Conservation (phyloP, 768 basidiomycete genomes). For the Leccinum obscurum region DNA sequence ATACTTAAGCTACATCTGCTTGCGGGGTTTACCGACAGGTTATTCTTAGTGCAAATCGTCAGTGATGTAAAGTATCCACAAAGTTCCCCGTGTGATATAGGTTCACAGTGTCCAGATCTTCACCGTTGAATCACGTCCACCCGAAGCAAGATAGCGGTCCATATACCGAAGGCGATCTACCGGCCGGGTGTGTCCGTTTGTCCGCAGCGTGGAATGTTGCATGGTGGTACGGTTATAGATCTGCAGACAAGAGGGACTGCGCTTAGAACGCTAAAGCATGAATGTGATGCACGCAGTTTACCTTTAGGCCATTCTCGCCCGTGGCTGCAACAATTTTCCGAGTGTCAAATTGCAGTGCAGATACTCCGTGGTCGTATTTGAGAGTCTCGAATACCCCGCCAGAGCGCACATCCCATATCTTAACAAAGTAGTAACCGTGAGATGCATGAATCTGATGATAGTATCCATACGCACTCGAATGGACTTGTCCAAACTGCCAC, state of each 20-base stretch:
- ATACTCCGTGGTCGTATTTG: conserved; percentile 87
- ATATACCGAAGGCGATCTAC: conserved; percentile 90
- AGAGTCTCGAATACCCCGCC: conserved; percentile 88
- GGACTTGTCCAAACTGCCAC: conserved; percentile 92
- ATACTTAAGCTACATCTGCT: conserved; percentile 17
- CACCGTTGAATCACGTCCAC: conserved; percentile 80
- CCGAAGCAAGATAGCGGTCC: conserved; percentile 92
- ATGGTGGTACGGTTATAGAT: conserved; percentile 94
- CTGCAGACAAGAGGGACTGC: conserved; percentile 37
- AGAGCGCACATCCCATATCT: conserved; percentile 97
- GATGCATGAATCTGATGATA: background rate
- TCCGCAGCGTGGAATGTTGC: conserved; percentile 79
- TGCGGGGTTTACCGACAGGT: conserved; percentile 20
- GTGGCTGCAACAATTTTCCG: conserved; percentile 90
- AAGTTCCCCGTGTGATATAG: conserved; percentile 5
- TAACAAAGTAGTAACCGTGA: conserved; percentile 3
- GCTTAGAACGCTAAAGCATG: background rate
- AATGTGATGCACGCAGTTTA: conserved; percentile 31
- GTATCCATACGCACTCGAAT: conserved; percentile 60
- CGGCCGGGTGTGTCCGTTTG: conserved; percentile 93
- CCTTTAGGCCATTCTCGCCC: conserved; percentile 93
- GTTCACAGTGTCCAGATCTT: conserved; percentile 91
- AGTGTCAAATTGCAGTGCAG: conserved; percentile 90
- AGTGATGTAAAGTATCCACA: conserved; percentile 16
- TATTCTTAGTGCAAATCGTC: conserved; percentile 18